These are phyloP conservation scores for Aspergillus sp. DNA, from an alignment of 2,329 filamentous ascomycete species.

Conservation along the genomic window DNA sequence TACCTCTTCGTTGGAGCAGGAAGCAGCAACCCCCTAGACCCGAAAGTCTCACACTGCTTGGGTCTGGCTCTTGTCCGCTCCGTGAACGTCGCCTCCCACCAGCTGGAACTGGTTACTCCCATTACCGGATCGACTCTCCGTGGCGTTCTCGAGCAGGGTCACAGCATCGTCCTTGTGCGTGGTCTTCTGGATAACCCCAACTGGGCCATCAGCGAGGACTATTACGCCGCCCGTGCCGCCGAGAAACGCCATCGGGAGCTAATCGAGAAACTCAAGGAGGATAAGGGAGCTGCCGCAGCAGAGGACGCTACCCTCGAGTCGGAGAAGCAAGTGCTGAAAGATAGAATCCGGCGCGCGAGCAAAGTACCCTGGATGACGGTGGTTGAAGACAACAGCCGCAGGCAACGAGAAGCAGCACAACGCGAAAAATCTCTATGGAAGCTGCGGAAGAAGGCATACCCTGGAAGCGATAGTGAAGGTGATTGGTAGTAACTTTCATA, in stretches of 20 bases:
- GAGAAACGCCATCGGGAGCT: constrained; percentile 35
- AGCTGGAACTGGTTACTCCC: constrained; percentile 54
- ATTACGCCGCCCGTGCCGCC: constrained; percentile 42
- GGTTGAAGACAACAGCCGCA: constrained; percentile 35
- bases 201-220: constrained; percentile 49
- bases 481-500: constrained; percentile 32
- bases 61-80: constrained; percentile 53
- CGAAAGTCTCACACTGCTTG: constrained; percentile 50
- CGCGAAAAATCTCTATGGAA: constrained; percentile 42
- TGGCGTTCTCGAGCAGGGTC: constrained; percentile 35
- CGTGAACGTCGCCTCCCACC: constrained; percentile 41
- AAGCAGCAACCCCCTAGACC: constrained; percentile 49
- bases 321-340: constrained; percentile 24
- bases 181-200: constrained; percentile 49
- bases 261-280: constrained; percentile 25
- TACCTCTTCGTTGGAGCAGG: constrained; percentile 51
- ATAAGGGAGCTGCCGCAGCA: constrained; percentile 6
- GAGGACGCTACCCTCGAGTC: background rate
- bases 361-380: constrained; percentile 47
- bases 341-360: constrained; percentile 39
- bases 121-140: constrained; percentile 36
- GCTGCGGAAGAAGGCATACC: constrained; percentile 42
- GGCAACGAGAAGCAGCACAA: constrained; percentile 30
- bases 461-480: constrained; percentile 40
- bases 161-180: constrained; percentile 51